These are phyloP conservation scores for Mucor circinelloides DNA, from an alignment of 371 early-diverging fungal genomes.

Conservation along the genomic window DNA sequence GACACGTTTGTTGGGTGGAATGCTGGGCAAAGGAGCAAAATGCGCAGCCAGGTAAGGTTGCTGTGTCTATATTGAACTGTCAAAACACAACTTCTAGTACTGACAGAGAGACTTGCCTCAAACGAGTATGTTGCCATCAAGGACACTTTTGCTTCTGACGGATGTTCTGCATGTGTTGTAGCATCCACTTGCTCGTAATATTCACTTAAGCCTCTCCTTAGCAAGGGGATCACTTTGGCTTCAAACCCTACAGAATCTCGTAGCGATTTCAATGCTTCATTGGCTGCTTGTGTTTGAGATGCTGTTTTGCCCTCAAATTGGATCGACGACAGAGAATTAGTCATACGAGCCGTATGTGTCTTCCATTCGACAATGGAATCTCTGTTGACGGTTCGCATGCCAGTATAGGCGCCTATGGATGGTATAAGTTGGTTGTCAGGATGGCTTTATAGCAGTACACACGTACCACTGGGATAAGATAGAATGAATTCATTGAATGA, in stretches of 20 bases:
- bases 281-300: conserved; percentile 26
- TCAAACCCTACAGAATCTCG: conserved; percentile 35
- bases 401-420: conserved; percentile 58
- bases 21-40: conserved; percentile 28
- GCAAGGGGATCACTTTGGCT: conserved; percentile 39
- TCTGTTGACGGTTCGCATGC: conserved; percentile 50
- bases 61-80: conserved; percentile 17
- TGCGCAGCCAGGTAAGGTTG: conserved; percentile 51
- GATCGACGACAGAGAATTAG: conserved; percentile 48
- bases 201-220: conserved; percentile 41
- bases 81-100: not conserved
- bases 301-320: conserved; percentile 26
- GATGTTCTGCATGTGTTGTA: conserved; percentile 13
- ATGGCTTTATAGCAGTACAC: not conserved
- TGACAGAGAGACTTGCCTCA: conserved; percentile 37
- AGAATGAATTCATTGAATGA: conserved; percentile 39
- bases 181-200: conserved; percentile 42
- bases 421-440: too few relatives aligned
- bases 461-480: conserved; percentile 42
- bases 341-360: conserved; percentile 53
- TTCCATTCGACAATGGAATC: conserved; percentile 50
- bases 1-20: conserved; percentile 30
- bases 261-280: conserved; percentile 31
- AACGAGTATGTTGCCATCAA: conserved; percentile 44
- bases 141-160: conserved; percentile 43